phyloP scores from a whole-genome alignment of 1,139 yeast species.

The Debaryomyces coudertii region DNA sequence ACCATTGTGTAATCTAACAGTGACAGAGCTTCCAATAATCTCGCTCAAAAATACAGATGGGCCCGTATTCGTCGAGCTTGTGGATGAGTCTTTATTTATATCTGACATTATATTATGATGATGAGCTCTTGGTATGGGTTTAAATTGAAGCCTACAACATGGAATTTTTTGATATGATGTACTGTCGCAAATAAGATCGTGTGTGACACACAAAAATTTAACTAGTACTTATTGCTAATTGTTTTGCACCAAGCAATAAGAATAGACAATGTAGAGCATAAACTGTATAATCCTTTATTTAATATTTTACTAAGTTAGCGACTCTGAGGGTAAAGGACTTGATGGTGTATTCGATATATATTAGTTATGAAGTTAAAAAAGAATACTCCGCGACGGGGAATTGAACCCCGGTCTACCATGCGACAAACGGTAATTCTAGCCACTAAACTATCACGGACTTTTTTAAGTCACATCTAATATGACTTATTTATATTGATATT shows the following conservation, averaged over 20 bases:
- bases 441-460: slow-evolving; percentile 50
- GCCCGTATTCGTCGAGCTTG: slow-evolving; percentile 36
- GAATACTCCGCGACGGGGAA: slow-evolving; percentile 50
- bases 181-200: background rate
- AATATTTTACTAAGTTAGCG: no score
- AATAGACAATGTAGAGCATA: no score
- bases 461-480: no score
- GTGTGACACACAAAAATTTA: background rate
- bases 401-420: slow-evolving; percentile 54
- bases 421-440: slow-evolving; percentile 53
- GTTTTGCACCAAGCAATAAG: no score
- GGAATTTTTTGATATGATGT: background rate
- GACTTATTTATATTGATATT: no score
- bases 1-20: slow-evolving; percentile 86
- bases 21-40: slow-evolving; percentile 77
- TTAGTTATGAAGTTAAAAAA: no score
- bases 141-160: background rate
- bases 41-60: slow-evolving; percentile 82
- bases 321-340: no score
- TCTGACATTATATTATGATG: slow-evolving; percentile 3
- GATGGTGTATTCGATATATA: no score
- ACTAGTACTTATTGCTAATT: no score
- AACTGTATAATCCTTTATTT: no score
- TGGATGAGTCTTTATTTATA: background rate
- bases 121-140: background rate